These are phyloP conservation scores for Elongisporangium prolatum DNA, from an alignment of 352 stramenopile species.

Conservation along the genomic window DNA sequence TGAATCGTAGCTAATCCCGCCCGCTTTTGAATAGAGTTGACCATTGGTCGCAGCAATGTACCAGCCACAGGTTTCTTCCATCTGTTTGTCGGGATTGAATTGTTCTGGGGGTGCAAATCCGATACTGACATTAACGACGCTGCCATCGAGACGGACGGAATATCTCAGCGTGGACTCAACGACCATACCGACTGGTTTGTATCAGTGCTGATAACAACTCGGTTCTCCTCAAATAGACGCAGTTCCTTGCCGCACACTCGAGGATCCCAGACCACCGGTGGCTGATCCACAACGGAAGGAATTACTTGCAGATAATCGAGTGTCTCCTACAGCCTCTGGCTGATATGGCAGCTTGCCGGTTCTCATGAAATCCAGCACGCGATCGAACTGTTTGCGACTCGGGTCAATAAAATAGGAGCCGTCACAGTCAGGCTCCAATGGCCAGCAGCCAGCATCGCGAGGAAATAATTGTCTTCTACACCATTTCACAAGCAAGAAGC, in stretches of 20 bases:
- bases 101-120: too few relatives aligned
- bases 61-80: not conserved
- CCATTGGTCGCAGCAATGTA: not conserved
- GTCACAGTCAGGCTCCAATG: not conserved
- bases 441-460: conserved; percentile 9
- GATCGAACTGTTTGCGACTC: not conserved
- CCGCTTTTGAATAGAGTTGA: not conserved
- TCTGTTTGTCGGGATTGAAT: not conserved
- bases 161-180: too few relatives aligned
- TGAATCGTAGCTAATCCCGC: not conserved
- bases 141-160: too few relatives aligned
- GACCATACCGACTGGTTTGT: too few relatives aligned
- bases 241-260: not conserved
- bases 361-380: not conserved
- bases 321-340: not conserved
- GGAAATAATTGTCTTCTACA: conserved; percentile 12
- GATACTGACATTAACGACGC: too few relatives aligned
- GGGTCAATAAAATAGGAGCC: not conserved
- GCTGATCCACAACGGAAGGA: not conserved
- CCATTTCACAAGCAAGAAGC: too few relatives aligned
- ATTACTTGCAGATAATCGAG: not conserved
- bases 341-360: not conserved
- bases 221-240: too few relatives aligned
- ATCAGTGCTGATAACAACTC: too few relatives aligned
- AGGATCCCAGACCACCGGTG: not conserved